Base-by-base conservation (phyloP, 306 rosid species). In the Trichosanthes cucumerina region DNA sequence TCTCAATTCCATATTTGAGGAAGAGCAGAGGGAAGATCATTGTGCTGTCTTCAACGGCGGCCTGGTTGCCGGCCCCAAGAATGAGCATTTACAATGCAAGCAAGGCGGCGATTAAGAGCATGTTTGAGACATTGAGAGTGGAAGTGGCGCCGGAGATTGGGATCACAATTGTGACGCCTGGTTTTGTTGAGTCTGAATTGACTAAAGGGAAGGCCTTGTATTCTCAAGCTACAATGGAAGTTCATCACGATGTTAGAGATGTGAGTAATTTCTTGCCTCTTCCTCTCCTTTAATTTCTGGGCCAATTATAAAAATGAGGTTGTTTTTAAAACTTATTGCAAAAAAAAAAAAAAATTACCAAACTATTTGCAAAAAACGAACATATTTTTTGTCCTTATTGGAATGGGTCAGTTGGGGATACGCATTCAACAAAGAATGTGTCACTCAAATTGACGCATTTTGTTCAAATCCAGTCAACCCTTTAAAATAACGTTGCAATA, bases 41-140 rank as follows among this genome's bases (percentile, higher is more conserved):
- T 52, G 91, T 47, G 23, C 63, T 93, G 38, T 88, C 97, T 36
- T 87, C 96, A 1, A 69, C 85, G 7, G 90, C 84, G 78, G 38
- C 91, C 0, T 90, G 93, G 93, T 46, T 90, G 84, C 88, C 93
- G 0, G 77, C 28, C 14, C 90, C 92, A 13, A 87, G 93, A 80
- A 87, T 81, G 81, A 77, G 81, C 80, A 31, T 93, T 12, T 89
- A 90, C 54, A 83, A 63, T 66, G 97, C 85, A 80, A 89, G 88
- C 79, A 89, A 91, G 83, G 89, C 95, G 18, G 93, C 95, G 0
- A 19, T 88, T 8, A 49, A 72, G 4, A 81, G 71, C 62, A 56
- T 91, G 66, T 93, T 75, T 4, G 95, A 93, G 79, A 85, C 92
- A 54, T 49, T 93, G 79, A 82, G 89, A 53, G 83, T 84, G 0